phyloP scores from a whole-genome alignment of 2,329 filamentous ascomycete genomes.

The Botrytis byssoidea region DNA sequence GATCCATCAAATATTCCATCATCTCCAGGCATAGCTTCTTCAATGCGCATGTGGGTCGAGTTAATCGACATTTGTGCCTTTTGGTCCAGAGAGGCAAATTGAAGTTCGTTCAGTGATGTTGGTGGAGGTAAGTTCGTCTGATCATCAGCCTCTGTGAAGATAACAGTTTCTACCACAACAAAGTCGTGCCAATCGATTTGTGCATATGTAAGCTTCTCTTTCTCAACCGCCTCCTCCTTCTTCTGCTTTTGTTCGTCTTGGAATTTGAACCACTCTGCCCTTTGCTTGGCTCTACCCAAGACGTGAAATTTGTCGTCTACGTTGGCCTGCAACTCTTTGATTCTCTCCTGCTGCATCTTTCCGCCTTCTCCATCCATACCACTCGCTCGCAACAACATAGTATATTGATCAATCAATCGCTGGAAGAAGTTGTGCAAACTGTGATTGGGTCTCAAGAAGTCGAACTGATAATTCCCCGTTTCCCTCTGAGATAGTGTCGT shows the following conservation, averaged over 20 bases:
- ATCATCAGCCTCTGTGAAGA: conserved; percentile 88
- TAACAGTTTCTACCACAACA: conserved; percentile 88
- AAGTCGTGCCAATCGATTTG: conserved; percentile 99
- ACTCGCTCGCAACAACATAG: conserved; percentile 67
- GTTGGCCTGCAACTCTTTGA: conserved; percentile 72
- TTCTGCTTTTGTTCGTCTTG: conserved; percentile 83
- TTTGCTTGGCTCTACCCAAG: conserved; percentile 75
- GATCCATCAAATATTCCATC: conserved; percentile 59
- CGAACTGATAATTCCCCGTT: conserved; percentile 88
- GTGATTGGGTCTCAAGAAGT: conserved; percentile 93
- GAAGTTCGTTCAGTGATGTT: conserved; percentile 84
- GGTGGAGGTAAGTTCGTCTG: conserved; percentile 82
- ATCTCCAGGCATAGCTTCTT: conserved; percentile 89
- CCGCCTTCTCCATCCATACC: conserved; percentile 61
- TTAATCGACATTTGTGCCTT: conserved; percentile 87
- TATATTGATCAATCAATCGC: conserved; percentile 89
- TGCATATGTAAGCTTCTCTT: conserved; percentile 72
- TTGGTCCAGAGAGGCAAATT: conserved; percentile 92
- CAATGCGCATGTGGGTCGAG: conserved; percentile 74
- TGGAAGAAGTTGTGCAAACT: conserved; percentile 96
- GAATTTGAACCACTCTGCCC: conserved; percentile 83
- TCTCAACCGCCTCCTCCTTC: conserved; percentile 83
- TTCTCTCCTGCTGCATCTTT: conserved; percentile 68
- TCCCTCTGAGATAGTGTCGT: conserved; percentile 86
- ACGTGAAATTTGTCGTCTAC: conserved; percentile 77